Evolutionary conservation across 2,329 filamentous ascomycete genomes (phyloP), one percentile per base, ranked within the genome.

Genomic region (Dactylellina leptospora): DNA sequence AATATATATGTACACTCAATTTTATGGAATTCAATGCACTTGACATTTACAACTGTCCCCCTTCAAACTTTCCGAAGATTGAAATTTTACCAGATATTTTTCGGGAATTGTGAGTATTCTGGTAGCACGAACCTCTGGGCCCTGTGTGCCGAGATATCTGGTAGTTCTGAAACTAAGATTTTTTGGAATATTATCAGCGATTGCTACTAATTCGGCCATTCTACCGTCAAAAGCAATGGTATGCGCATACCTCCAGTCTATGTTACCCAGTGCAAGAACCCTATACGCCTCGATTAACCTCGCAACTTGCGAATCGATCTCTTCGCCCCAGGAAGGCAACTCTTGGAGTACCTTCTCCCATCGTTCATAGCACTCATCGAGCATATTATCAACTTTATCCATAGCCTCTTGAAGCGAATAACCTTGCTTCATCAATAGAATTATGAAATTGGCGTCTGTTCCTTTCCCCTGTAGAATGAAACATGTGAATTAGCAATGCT

Each of bases 221-320:
- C n/a, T n/a, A n/a, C n/a, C n/a, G n/a, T n/a, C n/a, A n/a, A n/a
- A n/a, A n/a, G n/a, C n/a, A n/a, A n/a, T n/a, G n/a, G n/a, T n/a
- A n/a, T n/a, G 20, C 55, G 63, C 44, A 10, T 11, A 77, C 76
- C 76, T 77, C 77, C 77, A 78, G 20, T 75, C 45, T 4, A 77
- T 71, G 61, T 74, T 77, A 0, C 75, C 77, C 11, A 77, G 54
- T 3, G 75, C 74, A n/a, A 78, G 58, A 28, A 74, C 73, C 3
- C 74, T 69, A 38, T 75, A 75, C 0, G 50, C 76, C 11, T 75
- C 63, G 8, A 78, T 47, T 5, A 75, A 76, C n/a, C 42, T 74
- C 16, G 75, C 59, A 3, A 77, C 76, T 18, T 75, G 62, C 9
- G 48, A 64, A 47, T 78, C 77, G 9, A 75, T 64, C 10, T 74